These are phyloP conservation scores for Camellia sinensis DNA, from an alignment of 148 eudicot species.

Conservation along the genomic window DNA sequence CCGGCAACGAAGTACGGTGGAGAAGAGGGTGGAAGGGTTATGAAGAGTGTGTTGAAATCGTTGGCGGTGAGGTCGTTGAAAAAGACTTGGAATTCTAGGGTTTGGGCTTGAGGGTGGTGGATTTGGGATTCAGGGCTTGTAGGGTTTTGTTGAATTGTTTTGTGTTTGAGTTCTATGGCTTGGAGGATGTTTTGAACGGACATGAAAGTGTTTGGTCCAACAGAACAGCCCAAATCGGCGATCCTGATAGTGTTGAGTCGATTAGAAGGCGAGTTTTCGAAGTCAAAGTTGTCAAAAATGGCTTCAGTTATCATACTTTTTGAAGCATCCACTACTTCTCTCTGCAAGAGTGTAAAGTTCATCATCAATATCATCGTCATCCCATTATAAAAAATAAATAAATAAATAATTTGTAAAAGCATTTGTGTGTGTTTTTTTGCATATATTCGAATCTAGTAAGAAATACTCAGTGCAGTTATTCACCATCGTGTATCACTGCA, in stretches of 20 bases:
- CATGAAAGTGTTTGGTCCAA: constrained; percentile 13
- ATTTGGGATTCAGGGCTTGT: too few relatives aligned
- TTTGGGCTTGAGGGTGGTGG: too few relatives aligned
- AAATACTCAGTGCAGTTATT: too few relatives aligned
- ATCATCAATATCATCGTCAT: too few relatives aligned
- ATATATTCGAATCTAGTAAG: too few relatives aligned
- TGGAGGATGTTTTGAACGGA: constrained; percentile 16
- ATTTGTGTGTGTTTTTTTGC: too few relatives aligned
- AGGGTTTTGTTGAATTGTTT: neutral
- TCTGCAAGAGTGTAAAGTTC: neutral
- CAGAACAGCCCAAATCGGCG: constrained; percentile 20
- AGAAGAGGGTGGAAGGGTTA: constrained; percentile 4
- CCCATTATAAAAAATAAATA: too few relatives aligned
- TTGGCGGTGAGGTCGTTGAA: constrained; percentile 17
- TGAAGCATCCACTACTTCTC: constrained; percentile 7
- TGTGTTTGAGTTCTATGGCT: constrained; percentile 14
- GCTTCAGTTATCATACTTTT: neutral
- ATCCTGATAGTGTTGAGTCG: constrained; percentile 2
- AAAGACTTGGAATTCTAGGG: constrained; percentile 14
- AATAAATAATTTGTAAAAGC: too few relatives aligned
- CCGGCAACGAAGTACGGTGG: constrained; percentile 11
- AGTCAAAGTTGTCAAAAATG: constrained; percentile 9
- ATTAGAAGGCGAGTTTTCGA: neutral
- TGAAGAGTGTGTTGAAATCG: constrained; percentile 22
- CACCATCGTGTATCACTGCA: too few relatives aligned